Conservation (phyloP, 1,139 yeast genomes). For the Kodamaea plutei region DNA sequence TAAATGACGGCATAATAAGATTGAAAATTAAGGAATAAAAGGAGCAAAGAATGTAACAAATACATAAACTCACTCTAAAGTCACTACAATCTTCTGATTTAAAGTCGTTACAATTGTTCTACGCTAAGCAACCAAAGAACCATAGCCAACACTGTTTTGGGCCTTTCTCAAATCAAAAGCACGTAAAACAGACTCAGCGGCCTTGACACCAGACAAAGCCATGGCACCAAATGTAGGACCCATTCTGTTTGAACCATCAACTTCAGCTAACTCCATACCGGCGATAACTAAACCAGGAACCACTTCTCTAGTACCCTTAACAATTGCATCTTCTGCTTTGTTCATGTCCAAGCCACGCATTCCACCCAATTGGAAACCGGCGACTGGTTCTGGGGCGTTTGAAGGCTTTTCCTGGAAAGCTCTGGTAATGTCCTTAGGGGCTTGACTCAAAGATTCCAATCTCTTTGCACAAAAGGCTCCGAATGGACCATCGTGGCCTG, state of each 20-base stretch:
- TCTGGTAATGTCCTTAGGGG: conserved; percentile 20
- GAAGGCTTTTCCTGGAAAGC: conserved; percentile 13
- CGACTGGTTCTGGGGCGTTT: conserved; percentile 31
- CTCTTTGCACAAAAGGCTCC: conserved; percentile 73
- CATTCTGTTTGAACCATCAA: conserved; percentile 77
- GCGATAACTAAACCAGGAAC: conserved; percentile 71
- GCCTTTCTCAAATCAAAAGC: conserved; percentile 47
- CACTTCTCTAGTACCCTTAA: conserved; percentile 65
- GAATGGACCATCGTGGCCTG: conserved; percentile 83
- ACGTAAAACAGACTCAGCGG: conserved; percentile 59
- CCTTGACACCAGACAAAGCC: conserved; percentile 74
- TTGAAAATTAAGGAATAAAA: too few relatives aligned
- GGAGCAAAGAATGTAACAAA: not conserved
- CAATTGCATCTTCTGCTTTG: conserved; percentile 73
- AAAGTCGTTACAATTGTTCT: not conserved
- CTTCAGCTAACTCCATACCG: conserved; percentile 79
- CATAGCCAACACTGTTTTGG: conserved; percentile 27
- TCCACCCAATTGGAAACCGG: conserved; percentile 52
- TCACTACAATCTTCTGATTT: not conserved
- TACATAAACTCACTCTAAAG: conserved; percentile 1
- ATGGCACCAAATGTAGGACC: conserved; percentile 84
- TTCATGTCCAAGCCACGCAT: conserved; percentile 83
- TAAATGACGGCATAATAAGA: too few relatives aligned
- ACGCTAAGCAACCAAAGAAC: too few relatives aligned
- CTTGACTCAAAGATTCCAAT: conserved; percentile 31